These are phyloP conservation scores for Lathyrus sativus DNA, from an alignment of 306 rosid genomes.

Conservation along the genomic window DNA sequence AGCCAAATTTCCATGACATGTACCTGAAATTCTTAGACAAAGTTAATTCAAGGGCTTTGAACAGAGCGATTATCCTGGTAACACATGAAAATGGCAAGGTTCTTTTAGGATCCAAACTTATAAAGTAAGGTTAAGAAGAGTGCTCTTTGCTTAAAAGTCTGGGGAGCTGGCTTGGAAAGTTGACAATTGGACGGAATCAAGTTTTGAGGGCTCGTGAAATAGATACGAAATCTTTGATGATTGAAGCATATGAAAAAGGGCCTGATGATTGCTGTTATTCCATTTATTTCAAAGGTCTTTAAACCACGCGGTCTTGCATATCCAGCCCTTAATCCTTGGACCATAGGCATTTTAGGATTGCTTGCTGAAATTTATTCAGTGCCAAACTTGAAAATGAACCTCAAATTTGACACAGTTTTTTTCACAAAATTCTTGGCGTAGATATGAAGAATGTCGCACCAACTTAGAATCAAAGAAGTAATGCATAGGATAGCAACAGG, in stretches of 20 bases:
- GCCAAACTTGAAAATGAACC: conserved; percentile 99
- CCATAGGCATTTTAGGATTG: conserved; percentile 98
- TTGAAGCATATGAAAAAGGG: conserved; percentile 99
- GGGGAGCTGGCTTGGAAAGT: conserved; percentile 99
- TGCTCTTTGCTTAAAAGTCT: conserved; percentile 93
- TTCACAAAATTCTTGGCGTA: too few species aligned
- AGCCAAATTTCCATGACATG: conserved; percentile 93
- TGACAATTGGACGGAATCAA: conserved; percentile 94
- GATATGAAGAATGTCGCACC: too few species aligned
- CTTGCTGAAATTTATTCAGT: conserved; percentile 96
- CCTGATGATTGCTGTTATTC: conserved; percentile 99
- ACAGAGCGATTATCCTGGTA: conserved; percentile 85
- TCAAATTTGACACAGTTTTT: conserved; percentile 98
- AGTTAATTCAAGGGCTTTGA: conserved; percentile 78
- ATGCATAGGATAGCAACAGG: too few species aligned
- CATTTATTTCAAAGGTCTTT: conserved; percentile 97
- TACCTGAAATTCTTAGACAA: conserved; percentile 91
- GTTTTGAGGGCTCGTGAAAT: conserved; percentile 96
- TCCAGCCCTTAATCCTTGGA: conserved; percentile 99
- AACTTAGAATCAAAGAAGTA: too few species aligned
- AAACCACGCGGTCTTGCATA: conserved; percentile 98
- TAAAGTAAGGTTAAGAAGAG: conserved; percentile 97
- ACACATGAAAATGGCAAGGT: conserved; percentile 99
- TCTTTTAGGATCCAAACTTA: conserved; percentile 93
- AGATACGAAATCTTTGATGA: conserved; percentile 94